phyloP scores from a whole-genome alignment of 2,329 filamentous ascomycete genomes.

The Sclerotinia nivalis region DNA sequence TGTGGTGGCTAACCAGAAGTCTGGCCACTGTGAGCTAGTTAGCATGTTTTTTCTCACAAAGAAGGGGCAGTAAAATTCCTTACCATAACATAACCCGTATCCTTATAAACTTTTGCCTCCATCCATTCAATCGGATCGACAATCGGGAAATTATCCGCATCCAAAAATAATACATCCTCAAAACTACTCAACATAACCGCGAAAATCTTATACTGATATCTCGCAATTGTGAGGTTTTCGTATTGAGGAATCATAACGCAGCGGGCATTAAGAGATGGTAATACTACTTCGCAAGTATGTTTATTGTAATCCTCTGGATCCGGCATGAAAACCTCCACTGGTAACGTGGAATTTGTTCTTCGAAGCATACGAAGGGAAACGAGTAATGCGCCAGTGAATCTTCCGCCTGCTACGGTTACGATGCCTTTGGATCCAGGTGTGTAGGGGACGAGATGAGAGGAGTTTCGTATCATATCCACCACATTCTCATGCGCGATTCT shows the following conservation, averaged over 20 bases:
- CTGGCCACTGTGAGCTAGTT: slow-evolving; percentile 44
- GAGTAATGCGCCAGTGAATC: slow-evolving; percentile 44
- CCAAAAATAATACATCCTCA: slow-evolving; percentile 50
- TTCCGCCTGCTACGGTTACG: slow-evolving; percentile 45
- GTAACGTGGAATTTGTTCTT: slow-evolving; percentile 43
- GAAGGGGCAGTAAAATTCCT: neutral
- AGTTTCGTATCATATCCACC: slow-evolving; percentile 7
- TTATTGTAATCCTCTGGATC: slow-evolving; percentile 42
- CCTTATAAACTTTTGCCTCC: slow-evolving; percentile 45
- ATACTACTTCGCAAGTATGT: slow-evolving; percentile 42
- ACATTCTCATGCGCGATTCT: slow-evolving; percentile 1
- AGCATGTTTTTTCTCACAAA: neutral
- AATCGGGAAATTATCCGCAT: slow-evolving; percentile 49
- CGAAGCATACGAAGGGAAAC: slow-evolving; percentile 46
- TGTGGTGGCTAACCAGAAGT: slow-evolving; percentile 48
- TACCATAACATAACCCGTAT: slow-evolving; percentile 44
- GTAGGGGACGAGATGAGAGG: slow-evolving; percentile 7
- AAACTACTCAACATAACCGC: slow-evolving; percentile 52
- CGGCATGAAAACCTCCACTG: slow-evolving; percentile 47
- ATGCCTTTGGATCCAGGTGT: slow-evolving; percentile 39
- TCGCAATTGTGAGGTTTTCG: slow-evolving; percentile 42
- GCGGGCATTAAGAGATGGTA: slow-evolving; percentile 44
- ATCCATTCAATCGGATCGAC: slow-evolving; percentile 47
- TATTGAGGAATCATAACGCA: slow-evolving; percentile 48
- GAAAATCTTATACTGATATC: slow-evolving; percentile 51